phyloP scores from a whole-genome alignment of 2,329 filamentous ascomycete genomes.

The Calonectria honghensis region DNA sequence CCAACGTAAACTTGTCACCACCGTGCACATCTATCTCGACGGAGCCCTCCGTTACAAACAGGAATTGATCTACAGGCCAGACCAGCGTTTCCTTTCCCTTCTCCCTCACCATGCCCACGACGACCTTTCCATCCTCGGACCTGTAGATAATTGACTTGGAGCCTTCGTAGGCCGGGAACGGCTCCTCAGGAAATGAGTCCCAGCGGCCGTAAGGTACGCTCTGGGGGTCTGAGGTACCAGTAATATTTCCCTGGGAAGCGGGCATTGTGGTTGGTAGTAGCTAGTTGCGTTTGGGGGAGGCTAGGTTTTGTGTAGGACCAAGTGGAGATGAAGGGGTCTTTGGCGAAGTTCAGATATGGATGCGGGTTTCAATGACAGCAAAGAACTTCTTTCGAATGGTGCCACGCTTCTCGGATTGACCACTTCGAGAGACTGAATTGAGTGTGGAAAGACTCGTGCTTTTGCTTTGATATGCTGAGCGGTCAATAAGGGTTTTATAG shows the following conservation, averaged over 20 bases:
- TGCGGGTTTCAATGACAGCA: too few relatives aligned
- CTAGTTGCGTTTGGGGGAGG: too few relatives aligned
- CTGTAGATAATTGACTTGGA: constrained; percentile 24
- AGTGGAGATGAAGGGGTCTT: too few relatives aligned
- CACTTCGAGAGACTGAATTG: too few relatives aligned
- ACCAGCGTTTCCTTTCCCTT: constrained; percentile 16
- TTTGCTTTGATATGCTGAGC: too few relatives aligned
- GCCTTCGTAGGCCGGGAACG: neutral
- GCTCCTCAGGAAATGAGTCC: constrained; percentile 23
- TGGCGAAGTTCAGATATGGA: too few relatives aligned
- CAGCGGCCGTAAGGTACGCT: constrained; percentile 13
- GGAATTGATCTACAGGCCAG: constrained; percentile 24
- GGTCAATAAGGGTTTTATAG: too few relatives aligned
- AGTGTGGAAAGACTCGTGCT: too few relatives aligned
- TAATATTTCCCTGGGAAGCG: constrained; percentile 2
- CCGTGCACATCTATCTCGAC: constrained; percentile 19
- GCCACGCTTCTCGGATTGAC: too few relatives aligned
- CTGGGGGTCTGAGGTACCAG: neutral
- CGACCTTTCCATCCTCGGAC: constrained; percentile 15
- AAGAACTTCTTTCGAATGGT: too few relatives aligned
- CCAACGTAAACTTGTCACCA: constrained; percentile 9
- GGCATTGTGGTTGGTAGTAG: neutral
- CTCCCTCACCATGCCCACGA: constrained; percentile 13
- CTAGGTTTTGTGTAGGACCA: too few relatives aligned
- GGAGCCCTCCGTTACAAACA: constrained; percentile 21